These are phyloP conservation scores for Daedaleopsis sinensis DNA, from an alignment of 768 basidiomycete species.

Conservation along the genomic window DNA sequence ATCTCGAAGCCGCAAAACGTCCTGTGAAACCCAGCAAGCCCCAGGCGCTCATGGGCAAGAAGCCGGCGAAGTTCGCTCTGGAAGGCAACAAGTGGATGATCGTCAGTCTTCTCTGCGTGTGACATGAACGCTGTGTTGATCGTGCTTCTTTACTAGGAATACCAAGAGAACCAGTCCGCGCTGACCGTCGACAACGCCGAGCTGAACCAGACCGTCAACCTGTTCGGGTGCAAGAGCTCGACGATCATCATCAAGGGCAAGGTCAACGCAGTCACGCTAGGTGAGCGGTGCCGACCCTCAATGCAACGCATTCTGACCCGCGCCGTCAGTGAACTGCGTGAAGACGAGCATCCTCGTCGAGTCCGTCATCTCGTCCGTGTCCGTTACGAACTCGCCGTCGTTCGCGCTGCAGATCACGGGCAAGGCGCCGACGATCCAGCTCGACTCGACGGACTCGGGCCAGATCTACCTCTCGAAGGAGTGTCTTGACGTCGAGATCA, in stretches of 20 bases:
- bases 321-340: slow-evolving; percentile 73
- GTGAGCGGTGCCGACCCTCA: slow-evolving; percentile 46
- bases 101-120: slow-evolving; percentile 46
- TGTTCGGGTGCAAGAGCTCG: slow-evolving; percentile 88
- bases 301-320: background rate
- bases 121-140: background rate
- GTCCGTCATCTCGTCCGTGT: slow-evolving; percentile 89
- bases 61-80: slow-evolving; percentile 85
- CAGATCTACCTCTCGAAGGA: slow-evolving; percentile 91
- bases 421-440: slow-evolving; percentile 85
- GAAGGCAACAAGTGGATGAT: slow-evolving; percentile 95
- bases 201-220: slow-evolving; percentile 81
- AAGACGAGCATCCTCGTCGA: slow-evolving; percentile 90
- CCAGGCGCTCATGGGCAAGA: slow-evolving; percentile 80
- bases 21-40: slow-evolving; percentile 87
- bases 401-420: slow-evolving; percentile 94
- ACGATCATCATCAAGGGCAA: slow-evolving; percentile 89
- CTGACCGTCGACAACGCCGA: slow-evolving; percentile 78
- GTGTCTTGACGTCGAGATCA: slow-evolving; percentile 81
- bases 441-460: slow-evolving; percentile 95
- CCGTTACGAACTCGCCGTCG: slow-evolving; percentile 89
- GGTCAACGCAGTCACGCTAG: slow-evolving; percentile 88
- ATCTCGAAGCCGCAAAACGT: slow-evolving; percentile 47
- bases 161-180: slow-evolving; percentile 79
- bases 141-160: slow-evolving; percentile 60